Evolutionary conservation across 2,329 filamentous ascomycete genomes (phyloP), one percentile per base, ranked within the genome.

Genomic region (Phyllachora maydis): DNA sequence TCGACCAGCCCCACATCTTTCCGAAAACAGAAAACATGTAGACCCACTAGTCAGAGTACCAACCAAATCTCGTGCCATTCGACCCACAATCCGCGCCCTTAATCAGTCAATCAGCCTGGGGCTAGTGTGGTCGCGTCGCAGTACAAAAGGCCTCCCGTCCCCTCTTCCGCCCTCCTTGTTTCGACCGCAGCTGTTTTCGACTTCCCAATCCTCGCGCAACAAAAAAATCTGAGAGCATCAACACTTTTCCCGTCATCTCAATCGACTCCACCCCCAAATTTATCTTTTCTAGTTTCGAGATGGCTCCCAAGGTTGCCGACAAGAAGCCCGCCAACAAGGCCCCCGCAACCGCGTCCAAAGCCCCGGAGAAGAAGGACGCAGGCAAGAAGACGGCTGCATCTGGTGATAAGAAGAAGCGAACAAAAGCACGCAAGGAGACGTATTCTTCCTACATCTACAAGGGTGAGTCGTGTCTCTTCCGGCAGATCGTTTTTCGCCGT

Each of bases 401-500:
- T 49, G 88, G 88, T 36, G 88, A 95, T 44, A 95, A 95, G 82
- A 98, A 98, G 79, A 98, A 95, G 83, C 81, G 88, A 50, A 91
- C 82, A 64, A 98, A 98, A 83, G 79, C 83, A 39, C 75, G 88
- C 61, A 95, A 95, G 77, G 88, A 98, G 69, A 98, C 88, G n/a
- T 98, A 98, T 67, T 90, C 78, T 41, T 90, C 81, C 27, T 98
- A 98, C 71, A 98, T 98, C 61, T 98, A 95, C 78, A 98, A 95
- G 68, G 88, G 85, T 93, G 49, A 54, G 68, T 49, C 27, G 11
- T 18, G 40, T 34, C 26, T 16, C 19, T 27, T 18, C n/a, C 11
- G 12, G n/a, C 6, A 13, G 18, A n/a, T n/a, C n/a, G n/a, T n/a
- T n/a, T n/a, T n/a, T n/a, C 21, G 21, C 14, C 14, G 11, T 14